Conservation (phyloP, 805 yeast genomes). For the Ogataea ramenticola region DNA sequence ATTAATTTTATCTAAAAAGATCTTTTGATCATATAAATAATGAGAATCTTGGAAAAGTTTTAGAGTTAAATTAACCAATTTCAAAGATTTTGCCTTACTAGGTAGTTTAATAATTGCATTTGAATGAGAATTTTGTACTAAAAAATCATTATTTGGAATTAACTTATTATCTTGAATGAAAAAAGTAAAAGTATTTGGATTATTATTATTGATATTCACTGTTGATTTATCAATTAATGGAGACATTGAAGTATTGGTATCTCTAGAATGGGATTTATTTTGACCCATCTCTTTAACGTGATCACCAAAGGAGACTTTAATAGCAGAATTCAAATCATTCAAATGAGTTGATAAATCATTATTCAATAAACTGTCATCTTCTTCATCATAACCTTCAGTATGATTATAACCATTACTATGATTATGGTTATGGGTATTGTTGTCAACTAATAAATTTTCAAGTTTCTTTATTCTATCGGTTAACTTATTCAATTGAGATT, state of each 20-base stretch:
- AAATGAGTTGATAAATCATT: not conserved
- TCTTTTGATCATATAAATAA: slow-evolving; percentile 16
- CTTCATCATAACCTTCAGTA: not conserved
- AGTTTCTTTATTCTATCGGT: slow-evolving; percentile 17
- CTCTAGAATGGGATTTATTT: too few relatives aligned
- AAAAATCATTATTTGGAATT: not conserved
- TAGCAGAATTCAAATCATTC: slow-evolving; percentile 16
- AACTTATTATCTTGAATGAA: not conserved
- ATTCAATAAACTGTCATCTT: slow-evolving; percentile 1
- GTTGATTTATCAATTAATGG: too few relatives aligned
- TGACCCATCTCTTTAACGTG: slow-evolving; percentile 5
- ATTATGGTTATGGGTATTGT: not conserved
- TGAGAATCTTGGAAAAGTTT: slow-evolving; percentile 14
- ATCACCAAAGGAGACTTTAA: slow-evolving; percentile 22
- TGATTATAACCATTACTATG: not conserved
- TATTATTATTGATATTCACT: too few relatives aligned
- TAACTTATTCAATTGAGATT: slow-evolving; percentile 19
- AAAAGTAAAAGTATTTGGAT: too few relatives aligned
- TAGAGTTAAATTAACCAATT: slow-evolving; percentile 12
- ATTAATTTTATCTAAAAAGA: slow-evolving; percentile 12
- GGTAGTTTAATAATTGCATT: slow-evolving; percentile 14
- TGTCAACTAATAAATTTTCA: slow-evolving; percentile 11
- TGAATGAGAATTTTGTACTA: slow-evolving; percentile 4
- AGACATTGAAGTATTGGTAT: too few relatives aligned
- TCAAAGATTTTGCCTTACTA: slow-evolving; percentile 7